Evolutionary conservation across 352 stramenopile genomes (phyloP).

Genomic region (Globisporangium nunn): DNA sequence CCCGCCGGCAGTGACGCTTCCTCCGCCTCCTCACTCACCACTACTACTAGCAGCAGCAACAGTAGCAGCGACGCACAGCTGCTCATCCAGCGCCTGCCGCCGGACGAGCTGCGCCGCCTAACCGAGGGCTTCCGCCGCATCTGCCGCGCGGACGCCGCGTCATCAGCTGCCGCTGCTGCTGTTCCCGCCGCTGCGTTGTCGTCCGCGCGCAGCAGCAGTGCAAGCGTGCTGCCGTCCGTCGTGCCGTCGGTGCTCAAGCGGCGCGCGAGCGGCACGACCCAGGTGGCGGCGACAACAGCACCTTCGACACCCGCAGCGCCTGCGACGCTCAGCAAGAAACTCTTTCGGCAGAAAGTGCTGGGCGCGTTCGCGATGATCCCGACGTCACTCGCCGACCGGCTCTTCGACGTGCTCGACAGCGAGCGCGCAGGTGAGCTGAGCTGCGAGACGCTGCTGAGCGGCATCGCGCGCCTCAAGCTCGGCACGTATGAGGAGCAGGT

Average conservation of each 20-base stretch:
- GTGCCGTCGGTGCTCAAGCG: slow-evolving; percentile 2
- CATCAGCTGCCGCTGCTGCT: slow-evolving; percentile 6
- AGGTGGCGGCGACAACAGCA: neutral
- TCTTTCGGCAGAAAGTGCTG: slow-evolving; percentile 78
- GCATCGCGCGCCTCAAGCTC: slow-evolving; percentile 70
- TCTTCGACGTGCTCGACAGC: slow-evolving; percentile 81
- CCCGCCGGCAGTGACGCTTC: slow-evolving; percentile 10
- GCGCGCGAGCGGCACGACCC: slow-evolving; percentile 2
- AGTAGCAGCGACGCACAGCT: neutral
- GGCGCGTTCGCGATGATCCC: slow-evolving; percentile 74
- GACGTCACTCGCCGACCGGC: slow-evolving; percentile 68
- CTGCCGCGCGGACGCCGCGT: slow-evolving; percentile 36
- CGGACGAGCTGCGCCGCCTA: slow-evolving; percentile 55
- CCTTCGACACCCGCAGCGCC: neutral
- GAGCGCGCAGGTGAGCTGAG: slow-evolving; percentile 60
- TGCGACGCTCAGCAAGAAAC: slow-evolving; percentile 45
- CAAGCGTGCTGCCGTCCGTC: neutral
- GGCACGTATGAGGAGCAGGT: slow-evolving; percentile 66
- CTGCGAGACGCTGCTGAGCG: slow-evolving; percentile 53
- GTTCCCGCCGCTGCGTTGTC: slow-evolving; percentile 6
- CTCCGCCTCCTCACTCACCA: slow-evolving; percentile 1
- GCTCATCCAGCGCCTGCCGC: slow-evolving; percentile 54
- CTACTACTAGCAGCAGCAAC: slow-evolving; percentile 8
- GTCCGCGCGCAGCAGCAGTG: slow-evolving; percentile 15
- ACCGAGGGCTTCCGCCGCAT: slow-evolving; percentile 68